Percentiles rank a stretch among this genome's conserved stretches.
These are phyloP conservation scores for Ochetophila trinervis DNA, from an alignment of 306 rosid species.

Conservation along the genomic window DNA sequence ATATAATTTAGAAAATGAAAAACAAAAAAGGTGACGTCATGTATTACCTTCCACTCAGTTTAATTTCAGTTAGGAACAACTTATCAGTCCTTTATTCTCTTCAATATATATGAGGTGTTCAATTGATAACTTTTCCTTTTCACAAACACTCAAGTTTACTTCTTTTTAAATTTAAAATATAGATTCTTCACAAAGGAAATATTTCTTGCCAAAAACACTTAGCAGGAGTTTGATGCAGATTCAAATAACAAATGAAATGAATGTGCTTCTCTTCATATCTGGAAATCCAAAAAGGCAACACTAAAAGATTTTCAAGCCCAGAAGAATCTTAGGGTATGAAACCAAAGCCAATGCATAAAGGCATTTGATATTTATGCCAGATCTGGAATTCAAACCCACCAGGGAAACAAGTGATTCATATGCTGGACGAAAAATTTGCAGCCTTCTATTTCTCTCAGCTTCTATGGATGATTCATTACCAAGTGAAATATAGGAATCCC, in stretches of 20 bases:
- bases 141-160: background rate
- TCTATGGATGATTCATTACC: slow-evolving; percentile 69
- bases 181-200: background rate
- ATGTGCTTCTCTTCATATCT: slow-evolving; percentile 12
- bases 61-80: slow-evolving; percentile 8
- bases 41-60: slow-evolving; percentile 9
- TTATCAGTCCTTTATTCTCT: slow-evolving; percentile 2
- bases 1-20: slow-evolving; percentile 7
- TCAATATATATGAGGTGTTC: background rate
- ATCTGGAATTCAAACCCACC: slow-evolving; percentile 43
- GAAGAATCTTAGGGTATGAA: background rate
- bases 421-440: slow-evolving; percentile 77
- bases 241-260: background rate
- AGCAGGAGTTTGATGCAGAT: background rate
- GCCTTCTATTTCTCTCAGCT: slow-evolving; percentile 87
- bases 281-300: background rate
- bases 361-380: background rate
- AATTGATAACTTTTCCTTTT: background rate
- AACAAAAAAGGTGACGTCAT: background rate
- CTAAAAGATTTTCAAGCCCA: background rate
- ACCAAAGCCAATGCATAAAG: background rate
- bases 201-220: background rate
- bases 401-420: slow-evolving; percentile 93
- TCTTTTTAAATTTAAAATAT: too few species aligned
- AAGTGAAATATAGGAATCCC: slow-evolving; percentile 71